Base-by-base conservation (phyloP, 2,329 filamentous ascomycete genomes). In the Talaromyces amestolkiae region DNA sequence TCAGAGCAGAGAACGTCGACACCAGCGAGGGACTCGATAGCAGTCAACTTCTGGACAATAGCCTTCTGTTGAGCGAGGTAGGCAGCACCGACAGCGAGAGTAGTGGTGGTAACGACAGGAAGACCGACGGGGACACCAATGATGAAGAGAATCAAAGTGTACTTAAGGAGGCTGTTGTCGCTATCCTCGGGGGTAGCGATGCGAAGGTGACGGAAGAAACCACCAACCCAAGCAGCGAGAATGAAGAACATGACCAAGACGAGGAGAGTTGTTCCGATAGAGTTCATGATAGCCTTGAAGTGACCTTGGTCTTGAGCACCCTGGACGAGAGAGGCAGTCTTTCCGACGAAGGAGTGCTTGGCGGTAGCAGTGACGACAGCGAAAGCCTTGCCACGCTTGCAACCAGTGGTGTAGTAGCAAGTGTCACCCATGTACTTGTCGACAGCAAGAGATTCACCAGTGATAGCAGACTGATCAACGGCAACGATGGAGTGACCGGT, bases 241-340 rank as follows among this genome's bases (percentile, higher is more conserved):
- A 91, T 89, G 82, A 84, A 91, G 79, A 89, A 87, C 77, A 91
- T 87, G 79, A 91, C 89, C 66, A 91, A 81, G 69, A 91, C 87
- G 71, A 91, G 82, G 60, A 91, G 83, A 68, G 86, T 80, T 47
- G 87, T 90, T 76, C 88, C 89, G 73, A 91, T 91, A 71, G 84
- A 88, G 84, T 91, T 87, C 89, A 91, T 91, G 81, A 91, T 89
- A 68, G 88, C 88, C 81, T 91, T 91, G 85, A 90, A 89, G 77
- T 90, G 87, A 78, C 88, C 89, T 76, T 89, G 87, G 76, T 91
- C 89, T 79, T 89, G 85, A 68, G 89, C 88, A 67, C 88, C 88
- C 78, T 89, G 85, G 63, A 91, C 88, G 56, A 91, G 82, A 67
- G 85, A 84, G 64, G 89, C 89, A 71, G 88, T 91, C 76, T 86